phyloP scores from a whole-genome alignment of 495 filamentous ascomycete genomes.

The Cercophora samala region DNA sequence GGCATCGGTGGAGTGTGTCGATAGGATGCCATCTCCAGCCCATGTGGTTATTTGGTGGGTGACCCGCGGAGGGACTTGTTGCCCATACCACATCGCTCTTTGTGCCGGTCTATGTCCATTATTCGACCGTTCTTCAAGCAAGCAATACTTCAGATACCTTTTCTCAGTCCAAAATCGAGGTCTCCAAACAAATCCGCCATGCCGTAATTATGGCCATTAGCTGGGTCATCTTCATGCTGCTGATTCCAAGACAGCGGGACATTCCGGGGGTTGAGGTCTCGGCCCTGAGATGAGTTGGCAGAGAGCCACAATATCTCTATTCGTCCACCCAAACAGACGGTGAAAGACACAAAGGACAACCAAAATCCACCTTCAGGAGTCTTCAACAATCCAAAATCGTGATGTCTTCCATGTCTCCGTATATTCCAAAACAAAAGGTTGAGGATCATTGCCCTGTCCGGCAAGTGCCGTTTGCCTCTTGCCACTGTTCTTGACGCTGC shows the following conservation, averaged over 20 bases:
- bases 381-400: background rate
- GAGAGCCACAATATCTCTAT: background rate
- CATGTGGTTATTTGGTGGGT: background rate
- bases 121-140: background rate
- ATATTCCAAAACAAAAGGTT: background rate
- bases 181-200: too few relatives aligned
- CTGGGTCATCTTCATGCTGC: background rate
- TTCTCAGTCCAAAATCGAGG: too few relatives aligned
- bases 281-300: background rate
- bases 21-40: background rate
- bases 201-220: too few relatives aligned
- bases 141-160: too few relatives aligned
- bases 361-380: background rate
- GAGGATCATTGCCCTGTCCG: constrained; percentile 6
- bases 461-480: background rate
- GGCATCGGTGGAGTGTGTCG: background rate
- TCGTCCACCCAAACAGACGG: background rate
- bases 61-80: too few relatives aligned
- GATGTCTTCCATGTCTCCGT: background rate
- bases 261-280: background rate
- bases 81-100: background rate
- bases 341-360: background rate
- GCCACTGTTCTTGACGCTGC: background rate
- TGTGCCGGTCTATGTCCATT: background rate
- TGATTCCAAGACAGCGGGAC: background rate